Base-by-base conservation (phyloP, 1,284 basidiomycete genomes). In the Leccinum pseudoinsigne region DNA sequence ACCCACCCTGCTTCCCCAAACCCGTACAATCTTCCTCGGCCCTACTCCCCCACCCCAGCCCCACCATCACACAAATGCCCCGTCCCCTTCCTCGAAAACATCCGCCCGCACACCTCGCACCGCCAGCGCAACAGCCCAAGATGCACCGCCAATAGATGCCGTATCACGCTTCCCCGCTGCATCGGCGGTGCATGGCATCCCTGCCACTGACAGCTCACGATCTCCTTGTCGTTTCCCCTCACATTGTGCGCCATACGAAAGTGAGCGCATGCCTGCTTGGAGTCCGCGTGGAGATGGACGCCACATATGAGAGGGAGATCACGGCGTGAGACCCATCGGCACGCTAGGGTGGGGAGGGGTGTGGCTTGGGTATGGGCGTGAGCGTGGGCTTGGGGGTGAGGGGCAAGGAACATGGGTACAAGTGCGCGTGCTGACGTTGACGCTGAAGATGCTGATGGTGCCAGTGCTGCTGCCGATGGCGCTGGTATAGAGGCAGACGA, bases 91-190 rank as follows among this genome's bases (percentile, higher is more conserved):
- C 68, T 67, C 18, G 68, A 72, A 50, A 70, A 71, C 3, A 55
- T 34, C 42, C 28, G 62, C 8, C 58, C 55, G 23, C 68, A 69
- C 1, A 1, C 10, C 12, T 67, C 60, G n/a, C 68, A 69, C 8
- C 14, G 58, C 68, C 68, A 69, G 1, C 65, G 59, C 40, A 70
- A 40, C 12, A 72, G 7, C 6, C 50, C 55, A 45, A 70, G 18
- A 21, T 70, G 69, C 5, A 70, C 69, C 1, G 71, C 21, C 23
- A 68, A 21, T 2, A 70, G 1, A 56, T 70, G 69, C 7, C 69
- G 40, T 14, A 71, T 58, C 6, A 70, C 11, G 8, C 71, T 70
- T 0, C 69, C 71, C 9, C 69, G 61, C 16, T 70, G 69, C 69
- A 70, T 70, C 3, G 63, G 69, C 1, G 60, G 51, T 4, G 63